A percentile compares a stretch with the other conserved stretches of the same genome.
phyloP scores from a whole-genome alignment of 2,329 filamentous ascomycete genomes.

The Metarhizium humberi region DNA sequence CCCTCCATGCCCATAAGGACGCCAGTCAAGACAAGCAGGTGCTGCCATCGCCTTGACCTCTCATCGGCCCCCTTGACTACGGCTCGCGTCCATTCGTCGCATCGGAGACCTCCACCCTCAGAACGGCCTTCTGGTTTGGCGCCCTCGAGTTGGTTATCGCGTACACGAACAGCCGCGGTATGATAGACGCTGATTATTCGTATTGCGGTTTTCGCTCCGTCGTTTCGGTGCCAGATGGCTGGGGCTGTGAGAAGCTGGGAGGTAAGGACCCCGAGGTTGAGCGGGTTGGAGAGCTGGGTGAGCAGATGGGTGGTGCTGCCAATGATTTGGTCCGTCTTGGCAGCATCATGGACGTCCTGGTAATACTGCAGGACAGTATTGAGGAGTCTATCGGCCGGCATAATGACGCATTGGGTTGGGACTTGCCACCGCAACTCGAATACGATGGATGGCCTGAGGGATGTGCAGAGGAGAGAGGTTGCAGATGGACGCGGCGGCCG shows the following conservation, averaged over 20 bases:
- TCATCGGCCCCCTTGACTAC: conserved; percentile 49
- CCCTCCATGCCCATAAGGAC: conserved; percentile 68
- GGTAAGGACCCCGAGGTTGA: conserved; percentile 64
- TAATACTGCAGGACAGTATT: conserved; percentile 55
- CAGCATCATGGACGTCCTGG: conserved; percentile 42
- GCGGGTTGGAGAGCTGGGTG: conserved; percentile 60
- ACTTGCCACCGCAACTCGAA: neutral
- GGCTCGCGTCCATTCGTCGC: conserved; percentile 46
- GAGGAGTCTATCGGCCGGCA: conserved; percentile 59
- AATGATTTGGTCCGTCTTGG: conserved; percentile 47
- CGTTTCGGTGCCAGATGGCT: conserved; percentile 55
- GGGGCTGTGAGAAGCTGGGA: conserved; percentile 64
- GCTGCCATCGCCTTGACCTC: conserved; percentile 65
- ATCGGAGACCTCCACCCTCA: conserved; percentile 33
- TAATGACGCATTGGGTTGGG: conserved; percentile 20
- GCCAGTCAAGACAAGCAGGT: conserved; percentile 71
- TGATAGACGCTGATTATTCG: conserved; percentile 65
- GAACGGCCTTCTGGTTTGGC: conserved; percentile 19
- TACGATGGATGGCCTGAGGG: conserved; percentile 2
- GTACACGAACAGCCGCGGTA: conserved; percentile 49
- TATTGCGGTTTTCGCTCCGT: conserved; percentile 53
- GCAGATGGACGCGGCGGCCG: neutral
- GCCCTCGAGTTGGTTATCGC: conserved; percentile 35
- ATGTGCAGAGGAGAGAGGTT: conserved; percentile 2
- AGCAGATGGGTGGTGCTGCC: conserved; percentile 60